Evolutionary conservation across 352 stramenopile species (phyloP), one percentile per base, ranked within the genome.

Genomic region (Aphanomyces cochlioides): DNA sequence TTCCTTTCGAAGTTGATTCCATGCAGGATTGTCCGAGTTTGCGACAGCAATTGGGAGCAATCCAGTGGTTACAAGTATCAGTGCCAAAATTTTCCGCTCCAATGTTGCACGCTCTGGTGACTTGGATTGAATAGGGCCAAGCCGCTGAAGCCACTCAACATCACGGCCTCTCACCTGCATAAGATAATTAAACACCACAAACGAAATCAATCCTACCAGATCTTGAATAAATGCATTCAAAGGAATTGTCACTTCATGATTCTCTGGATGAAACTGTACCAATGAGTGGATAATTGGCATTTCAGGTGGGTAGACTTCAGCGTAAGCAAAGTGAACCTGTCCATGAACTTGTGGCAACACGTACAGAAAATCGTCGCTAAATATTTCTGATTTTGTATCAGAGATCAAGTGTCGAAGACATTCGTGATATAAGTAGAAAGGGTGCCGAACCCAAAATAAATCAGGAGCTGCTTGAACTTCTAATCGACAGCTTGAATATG

Each of bases 261-360:
- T 37, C 28, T 61, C 54, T 37, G 37, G 6, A 12, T n/a, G 10
- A 41, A 19, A 61, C 6, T 47, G 40, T 5, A 56, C 48, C 10
- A 70, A 34, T 12, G 64, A 19, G 10, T 70, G 64, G 17, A 70
- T 50, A 21, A 70, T 21, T 5, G 17, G 10, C 39, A 56, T 40
- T 41, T 70, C 64, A 5, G 64, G 41, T 28, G 64, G 64, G 28
- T 61, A 70, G 8, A 70, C 64, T 45, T n/a, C 43, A 3, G 64
- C 64, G 21, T 39, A 36, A n/a, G 48, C n/a, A 63, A 63, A 70
- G 47, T 70, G 43, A 45, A 70, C 64, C 3, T 63, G 19, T 7
- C 43, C 38, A 34, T n/a, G 50, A n/a, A 56, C 53, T 10, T 39
- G 10, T 15, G 64, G 64, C 39, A 70, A 21, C 2, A 34, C 64